phyloP scores from a whole-genome alignment of 2,329 filamentous ascomycete species.

The Epichloe gansuensis region DNA sequence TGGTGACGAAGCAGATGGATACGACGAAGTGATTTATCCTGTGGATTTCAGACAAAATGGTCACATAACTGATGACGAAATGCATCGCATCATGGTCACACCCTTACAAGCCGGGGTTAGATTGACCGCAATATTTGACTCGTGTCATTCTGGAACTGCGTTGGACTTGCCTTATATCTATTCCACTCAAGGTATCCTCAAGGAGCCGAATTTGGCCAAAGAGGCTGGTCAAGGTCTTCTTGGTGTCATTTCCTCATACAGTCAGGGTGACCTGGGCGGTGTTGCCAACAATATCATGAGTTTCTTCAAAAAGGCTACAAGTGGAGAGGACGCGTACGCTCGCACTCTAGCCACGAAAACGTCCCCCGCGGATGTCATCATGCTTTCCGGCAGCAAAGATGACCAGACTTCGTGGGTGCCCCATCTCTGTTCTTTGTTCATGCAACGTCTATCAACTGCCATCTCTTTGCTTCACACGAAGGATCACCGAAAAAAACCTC shows the following conservation, averaged over 20 bases:
- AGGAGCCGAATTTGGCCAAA: conserved; percentile 55
- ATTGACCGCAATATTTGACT: conserved; percentile 51
- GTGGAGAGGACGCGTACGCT: conserved; percentile 68
- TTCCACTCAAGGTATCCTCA: conserved; percentile 54
- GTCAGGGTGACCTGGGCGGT: conserved; percentile 63
- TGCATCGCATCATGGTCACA: conserved; percentile 60
- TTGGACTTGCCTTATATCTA: conserved; percentile 57
- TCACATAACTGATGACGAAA: conserved; percentile 73
- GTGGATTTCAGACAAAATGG: conserved; percentile 70
- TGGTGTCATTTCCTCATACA: conserved; percentile 45
- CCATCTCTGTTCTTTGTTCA: conserved; percentile 8
- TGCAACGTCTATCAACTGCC: not conserved
- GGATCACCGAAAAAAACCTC: not conserved
- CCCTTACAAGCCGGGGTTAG: conserved; percentile 43
- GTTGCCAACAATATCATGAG: conserved; percentile 70
- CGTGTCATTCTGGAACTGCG: conserved; percentile 54
- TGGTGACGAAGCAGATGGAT: conserved; percentile 69
- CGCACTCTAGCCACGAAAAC: conserved; percentile 80
- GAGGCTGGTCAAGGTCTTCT: conserved; percentile 53
- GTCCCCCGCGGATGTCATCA: conserved; percentile 86
- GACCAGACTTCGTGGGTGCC: conserved; percentile 75
- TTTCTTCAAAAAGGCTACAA: conserved; percentile 80
- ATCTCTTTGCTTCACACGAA: not conserved
- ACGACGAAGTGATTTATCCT: conserved; percentile 74
- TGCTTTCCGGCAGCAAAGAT: conserved; percentile 97